These are phyloP conservation scores for Zygosaccharomyces bailii DNA, from an alignment of 805 yeast genomes.

Conservation along the genomic window DNA sequence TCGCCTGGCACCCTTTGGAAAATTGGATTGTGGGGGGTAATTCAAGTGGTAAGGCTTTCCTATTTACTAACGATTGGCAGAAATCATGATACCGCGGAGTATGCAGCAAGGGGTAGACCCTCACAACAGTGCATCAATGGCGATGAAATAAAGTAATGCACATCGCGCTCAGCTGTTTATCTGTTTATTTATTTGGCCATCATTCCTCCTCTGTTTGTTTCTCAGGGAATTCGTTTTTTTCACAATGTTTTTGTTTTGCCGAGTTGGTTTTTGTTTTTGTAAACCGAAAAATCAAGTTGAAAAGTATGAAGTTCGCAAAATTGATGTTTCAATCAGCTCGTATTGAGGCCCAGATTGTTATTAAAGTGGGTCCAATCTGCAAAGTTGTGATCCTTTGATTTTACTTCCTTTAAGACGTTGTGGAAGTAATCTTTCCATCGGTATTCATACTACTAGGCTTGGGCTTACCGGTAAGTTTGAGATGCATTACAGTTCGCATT, in stretches of 20 bases:
- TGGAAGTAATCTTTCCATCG: constrained; percentile 4
- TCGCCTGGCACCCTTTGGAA: constrained; percentile 74
- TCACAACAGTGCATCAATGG: neutral
- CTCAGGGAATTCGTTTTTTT: neutral
- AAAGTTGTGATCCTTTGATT: neutral
- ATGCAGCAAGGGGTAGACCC: neutral
- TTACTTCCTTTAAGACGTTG: constrained; percentile 3
- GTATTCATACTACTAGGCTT: constrained; percentile 3
- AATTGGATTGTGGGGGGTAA: constrained; percentile 95
- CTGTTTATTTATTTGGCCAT: constrained; percentile 4
- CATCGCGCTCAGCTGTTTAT: constrained; percentile 4
- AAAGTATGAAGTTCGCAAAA: constrained; percentile 7
- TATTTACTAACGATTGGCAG: constrained; percentile 37
- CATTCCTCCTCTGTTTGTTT: neutral
- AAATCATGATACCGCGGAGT: constrained; percentile 13
- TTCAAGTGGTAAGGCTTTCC: constrained; percentile 84
- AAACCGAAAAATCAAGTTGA: constrained; percentile 10
- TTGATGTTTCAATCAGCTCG: neutral
- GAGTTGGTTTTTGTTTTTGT: constrained; percentile 16
- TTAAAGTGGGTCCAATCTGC: neutral
- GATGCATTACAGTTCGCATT: constrained; percentile 20
- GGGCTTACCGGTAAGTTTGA: neutral
- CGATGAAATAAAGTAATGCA: neutral
- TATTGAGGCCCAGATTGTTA: constrained; percentile 1
- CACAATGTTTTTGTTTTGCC: constrained; percentile 13